Conservation (phyloP, 306 rosid genomes). For the Mimosa bimucronata region DNA sequence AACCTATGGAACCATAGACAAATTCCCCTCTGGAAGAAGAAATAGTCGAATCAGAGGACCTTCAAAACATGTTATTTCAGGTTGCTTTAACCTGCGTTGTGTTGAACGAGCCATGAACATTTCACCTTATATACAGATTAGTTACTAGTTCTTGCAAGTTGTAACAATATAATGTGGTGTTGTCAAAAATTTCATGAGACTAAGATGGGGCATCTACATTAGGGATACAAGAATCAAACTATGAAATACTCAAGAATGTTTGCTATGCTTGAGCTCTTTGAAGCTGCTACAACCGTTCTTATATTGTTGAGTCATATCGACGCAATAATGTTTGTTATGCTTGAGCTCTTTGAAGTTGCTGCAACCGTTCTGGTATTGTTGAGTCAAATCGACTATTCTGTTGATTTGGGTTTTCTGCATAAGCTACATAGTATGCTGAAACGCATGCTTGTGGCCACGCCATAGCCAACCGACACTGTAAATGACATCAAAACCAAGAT, state of each 20-base stretch:
- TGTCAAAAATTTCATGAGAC: slow-evolving; percentile 10
- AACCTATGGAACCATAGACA: background rate
- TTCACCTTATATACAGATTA: background rate
- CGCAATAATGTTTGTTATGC: no score
- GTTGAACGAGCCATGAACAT: background rate
- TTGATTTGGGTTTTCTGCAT: slow-evolving; percentile 68
- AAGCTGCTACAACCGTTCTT: no score
- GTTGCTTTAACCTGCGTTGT: slow-evolving; percentile 3
- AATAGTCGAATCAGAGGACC: background rate
- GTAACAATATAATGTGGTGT: background rate
- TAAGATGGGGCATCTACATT: background rate
- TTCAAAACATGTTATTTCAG: background rate
- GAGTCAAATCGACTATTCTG: slow-evolving; percentile 48
- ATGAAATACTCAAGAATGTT: slow-evolving; percentile 15
- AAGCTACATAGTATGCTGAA: slow-evolving; percentile 78
- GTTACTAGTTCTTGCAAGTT: background rate
- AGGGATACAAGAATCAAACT: background rate
- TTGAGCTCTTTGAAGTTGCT: slow-evolving; percentile 55
- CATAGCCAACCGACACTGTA: slow-evolving; percentile 73
- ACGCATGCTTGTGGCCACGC: slow-evolving; percentile 89
- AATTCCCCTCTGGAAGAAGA: background rate
- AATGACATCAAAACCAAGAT: slow-evolving; percentile 28
- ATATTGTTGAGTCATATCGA: no score
- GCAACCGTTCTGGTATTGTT: slow-evolving; percentile 59
- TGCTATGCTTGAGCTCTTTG: no score